Conservation (phyloP, 2,329 filamentous ascomycete genomes). For the Botryosphaeria dothidea region DNA sequence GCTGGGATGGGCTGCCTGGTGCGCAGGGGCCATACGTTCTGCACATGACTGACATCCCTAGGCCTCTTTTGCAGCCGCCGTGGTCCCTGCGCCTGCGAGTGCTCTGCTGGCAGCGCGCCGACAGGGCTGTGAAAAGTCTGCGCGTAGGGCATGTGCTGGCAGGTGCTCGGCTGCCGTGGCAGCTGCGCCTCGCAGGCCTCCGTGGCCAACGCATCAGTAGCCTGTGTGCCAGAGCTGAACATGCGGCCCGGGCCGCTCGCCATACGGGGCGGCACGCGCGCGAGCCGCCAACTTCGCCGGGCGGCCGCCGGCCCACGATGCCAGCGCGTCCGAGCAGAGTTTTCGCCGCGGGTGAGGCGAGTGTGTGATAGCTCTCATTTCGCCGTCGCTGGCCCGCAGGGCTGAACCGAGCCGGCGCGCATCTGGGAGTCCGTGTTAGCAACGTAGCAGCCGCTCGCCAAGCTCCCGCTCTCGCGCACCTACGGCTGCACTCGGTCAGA, state of each 20-base stretch:
- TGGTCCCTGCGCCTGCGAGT: conserved; percentile 6
- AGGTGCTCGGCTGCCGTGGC: conserved; percentile 6
- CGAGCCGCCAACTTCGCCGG: conserved; percentile 1
- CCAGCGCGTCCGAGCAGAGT: not conserved
- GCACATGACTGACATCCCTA: conserved; percentile 1
- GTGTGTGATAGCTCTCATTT: not conserved
- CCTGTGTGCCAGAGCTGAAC: not conserved
- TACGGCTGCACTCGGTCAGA: conserved; percentile 7
- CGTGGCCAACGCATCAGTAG: conserved; percentile 5
- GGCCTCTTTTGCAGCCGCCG: not conserved
- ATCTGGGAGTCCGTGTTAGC: not conserved
- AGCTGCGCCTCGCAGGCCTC: not conserved
- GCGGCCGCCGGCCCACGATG: not conserved
- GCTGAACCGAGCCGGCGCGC: not conserved
- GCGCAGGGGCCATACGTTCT: conserved; percentile 3
- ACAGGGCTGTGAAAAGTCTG: not conserved
- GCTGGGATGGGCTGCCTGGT: not conserved
- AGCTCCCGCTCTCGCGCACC: not conserved
- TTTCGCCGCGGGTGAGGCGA: not conserved
- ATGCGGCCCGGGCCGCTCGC: conserved; percentile 12
- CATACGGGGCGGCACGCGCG: conserved; percentile 14
- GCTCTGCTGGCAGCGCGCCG: not conserved
- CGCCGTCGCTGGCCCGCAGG: not conserved
- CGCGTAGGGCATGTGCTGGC: not conserved
- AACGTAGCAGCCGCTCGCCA: not conserved